These are phyloP conservation scores for Biscutella laevigata DNA, from an alignment of 441 rosid species.

Conservation along the genomic window DNA sequence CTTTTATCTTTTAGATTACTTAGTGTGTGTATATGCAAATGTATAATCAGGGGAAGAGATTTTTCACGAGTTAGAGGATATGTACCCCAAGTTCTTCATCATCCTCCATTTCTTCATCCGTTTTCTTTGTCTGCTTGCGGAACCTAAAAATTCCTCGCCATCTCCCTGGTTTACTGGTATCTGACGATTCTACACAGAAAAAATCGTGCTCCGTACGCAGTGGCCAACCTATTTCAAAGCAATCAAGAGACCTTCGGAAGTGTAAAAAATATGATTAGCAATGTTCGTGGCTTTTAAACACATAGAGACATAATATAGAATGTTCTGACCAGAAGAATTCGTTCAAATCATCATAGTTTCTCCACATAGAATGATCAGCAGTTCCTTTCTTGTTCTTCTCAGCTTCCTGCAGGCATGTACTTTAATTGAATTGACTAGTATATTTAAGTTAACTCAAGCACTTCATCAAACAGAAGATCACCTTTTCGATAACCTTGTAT, in stretches of 20 bases:
- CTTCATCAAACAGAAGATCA: constrained; percentile 24
- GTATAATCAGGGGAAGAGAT: constrained; percentile 13
- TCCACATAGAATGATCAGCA: constrained; percentile 87
- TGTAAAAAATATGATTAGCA: constrained; percentile 14
- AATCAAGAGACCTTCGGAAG: constrained; percentile 70
- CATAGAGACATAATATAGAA: constrained; percentile 1
- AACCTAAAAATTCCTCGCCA: constrained; percentile 7
- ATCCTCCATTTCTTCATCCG: constrained; percentile 33
- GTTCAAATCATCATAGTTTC: too few species aligned
- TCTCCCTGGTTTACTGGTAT: constrained; percentile 27
- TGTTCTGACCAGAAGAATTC: constrained; percentile 80
- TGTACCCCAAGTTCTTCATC: constrained; percentile 65
- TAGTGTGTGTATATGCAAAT: constrained; percentile 19
- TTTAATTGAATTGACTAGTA: constrained; percentile 21
- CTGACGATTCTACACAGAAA: constrained; percentile 35
- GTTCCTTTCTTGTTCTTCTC: constrained; percentile 70
- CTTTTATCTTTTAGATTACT: constrained; percentile 12
- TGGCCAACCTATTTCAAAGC: constrained; percentile 95
- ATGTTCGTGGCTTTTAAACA: constrained; percentile 20
- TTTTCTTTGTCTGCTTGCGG: constrained; percentile 28
- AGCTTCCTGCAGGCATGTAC: constrained; percentile 64
- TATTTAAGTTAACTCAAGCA: not conserved
- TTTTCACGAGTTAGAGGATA: constrained; percentile 21
- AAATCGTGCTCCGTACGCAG: constrained; percentile 70
- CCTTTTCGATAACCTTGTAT: constrained; percentile 58